phyloP scores from a whole-genome alignment of 306 rosid species.

The Casuarina equisetifolia region DNA sequence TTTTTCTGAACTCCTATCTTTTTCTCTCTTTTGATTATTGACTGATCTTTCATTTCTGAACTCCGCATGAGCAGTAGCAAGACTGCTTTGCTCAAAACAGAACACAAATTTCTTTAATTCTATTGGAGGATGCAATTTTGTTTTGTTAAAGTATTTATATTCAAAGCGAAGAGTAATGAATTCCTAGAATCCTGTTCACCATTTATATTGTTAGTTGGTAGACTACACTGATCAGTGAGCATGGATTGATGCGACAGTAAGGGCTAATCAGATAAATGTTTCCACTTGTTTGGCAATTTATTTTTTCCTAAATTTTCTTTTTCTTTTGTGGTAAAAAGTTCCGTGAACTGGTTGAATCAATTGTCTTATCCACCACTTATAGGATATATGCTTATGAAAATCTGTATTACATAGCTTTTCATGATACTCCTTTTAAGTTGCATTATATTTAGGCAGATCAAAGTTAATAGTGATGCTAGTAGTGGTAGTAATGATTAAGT shows the following conservation, averaged over 20 bases:
- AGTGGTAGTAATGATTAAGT: slow-evolving; percentile 17
- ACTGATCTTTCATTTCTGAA: slow-evolving; percentile 3
- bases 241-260: not conserved
- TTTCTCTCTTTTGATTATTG: not conserved
- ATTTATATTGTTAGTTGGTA: not conserved
- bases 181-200: not conserved
- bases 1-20: slow-evolving; percentile 18
- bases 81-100: slow-evolving; percentile 2
- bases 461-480: not conserved
- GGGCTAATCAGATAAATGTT: slow-evolving; percentile 2
- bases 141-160: not conserved
- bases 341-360: not conserved
- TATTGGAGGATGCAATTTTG: not conserved
- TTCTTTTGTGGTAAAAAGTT: not conserved
- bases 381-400: not conserved
- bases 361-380: not conserved
- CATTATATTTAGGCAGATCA: not conserved
- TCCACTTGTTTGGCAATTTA: not conserved
- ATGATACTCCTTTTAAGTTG: not conserved
- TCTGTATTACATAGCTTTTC: not conserved
- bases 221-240: not conserved
- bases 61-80: not conserved
- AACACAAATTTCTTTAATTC: not conserved
- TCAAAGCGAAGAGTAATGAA: not conserved
- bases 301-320: not conserved